Evolutionary conservation across 2,329 filamentous ascomycete species (phyloP).

Genomic region (Botrytis medusae): DNA sequence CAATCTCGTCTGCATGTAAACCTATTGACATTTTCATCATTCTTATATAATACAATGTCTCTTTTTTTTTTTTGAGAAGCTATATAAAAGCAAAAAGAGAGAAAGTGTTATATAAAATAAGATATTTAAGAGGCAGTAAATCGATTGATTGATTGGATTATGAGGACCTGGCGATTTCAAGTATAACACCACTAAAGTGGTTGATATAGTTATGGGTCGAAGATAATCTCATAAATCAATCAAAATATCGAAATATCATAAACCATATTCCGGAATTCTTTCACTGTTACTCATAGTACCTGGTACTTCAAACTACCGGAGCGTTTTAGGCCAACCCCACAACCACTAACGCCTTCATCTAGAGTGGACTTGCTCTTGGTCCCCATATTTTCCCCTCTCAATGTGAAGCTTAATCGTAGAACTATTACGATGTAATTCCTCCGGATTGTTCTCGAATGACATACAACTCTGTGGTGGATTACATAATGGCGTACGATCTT

Average conservation of each 20-base stretch:
- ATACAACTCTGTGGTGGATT: neutral
- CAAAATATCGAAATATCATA: neutral
- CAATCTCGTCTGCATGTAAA: neutral
- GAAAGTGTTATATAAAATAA: neutral
- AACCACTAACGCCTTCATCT: neutral
- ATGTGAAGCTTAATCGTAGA: neutral
- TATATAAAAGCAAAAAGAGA: neutral
- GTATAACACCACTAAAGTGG: neutral
- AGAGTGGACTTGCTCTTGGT: neutral
- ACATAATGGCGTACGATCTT: neutral
- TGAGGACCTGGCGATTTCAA: neutral
- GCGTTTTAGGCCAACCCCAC: neutral
- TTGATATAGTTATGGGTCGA: no score
- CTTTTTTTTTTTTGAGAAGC: no score
- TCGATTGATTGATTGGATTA: neutral
- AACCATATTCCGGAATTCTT: neutral
- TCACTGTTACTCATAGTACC: neutral
- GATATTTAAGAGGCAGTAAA: neutral
- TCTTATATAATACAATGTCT: neutral
- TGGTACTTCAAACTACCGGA: neutral
- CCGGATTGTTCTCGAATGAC: neutral
- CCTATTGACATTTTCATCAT: accelerated
- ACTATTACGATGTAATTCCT: neutral
- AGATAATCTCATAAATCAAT: no score
- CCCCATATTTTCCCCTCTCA: neutral